A percentile compares a stretch with the other conserved stretches of the same genome.
Conservation (phyloP, 176 grass and related monocot genomes). For the Canna indica region DNA sequence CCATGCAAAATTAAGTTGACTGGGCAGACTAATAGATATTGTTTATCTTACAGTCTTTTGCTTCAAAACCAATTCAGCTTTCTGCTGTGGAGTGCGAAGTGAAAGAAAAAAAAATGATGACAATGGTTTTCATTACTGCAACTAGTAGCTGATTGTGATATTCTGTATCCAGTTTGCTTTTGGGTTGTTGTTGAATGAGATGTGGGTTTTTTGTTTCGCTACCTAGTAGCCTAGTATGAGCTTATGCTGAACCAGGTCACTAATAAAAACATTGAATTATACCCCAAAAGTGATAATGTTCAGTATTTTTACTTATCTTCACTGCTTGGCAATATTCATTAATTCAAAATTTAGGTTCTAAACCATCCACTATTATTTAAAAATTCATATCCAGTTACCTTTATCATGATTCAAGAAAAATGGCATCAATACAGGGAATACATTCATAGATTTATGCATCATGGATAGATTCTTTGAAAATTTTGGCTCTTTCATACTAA, state of each 20-base stretch:
- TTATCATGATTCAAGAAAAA: background rate
- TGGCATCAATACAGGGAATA: background rate
- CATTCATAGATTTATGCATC: background rate
- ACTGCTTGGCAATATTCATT: background rate
- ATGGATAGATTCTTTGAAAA: background rate
- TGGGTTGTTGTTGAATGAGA: no score
- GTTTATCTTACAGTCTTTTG: background rate
- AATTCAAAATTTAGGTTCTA: background rate
- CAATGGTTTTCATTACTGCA: background rate
- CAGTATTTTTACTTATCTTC: background rate
- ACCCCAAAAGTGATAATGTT: no score
- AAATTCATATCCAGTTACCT: background rate
- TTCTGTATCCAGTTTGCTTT: no score
- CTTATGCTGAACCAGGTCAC: no score
- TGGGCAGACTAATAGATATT: background rate
- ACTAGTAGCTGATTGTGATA: background rate
- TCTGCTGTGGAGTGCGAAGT: background rate
- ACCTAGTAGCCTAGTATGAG: no score
- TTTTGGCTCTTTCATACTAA: background rate
- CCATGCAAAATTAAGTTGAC: background rate
- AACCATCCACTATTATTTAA: background rate
- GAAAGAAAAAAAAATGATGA: background rate
- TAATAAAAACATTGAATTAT: no score
- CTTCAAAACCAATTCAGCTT: background rate
- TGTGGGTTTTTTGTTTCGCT: no score